Evolutionary conservation across 1,139 yeast genomes (phyloP), one percentile per base, ranked within the genome.

Genomic region (Keqinozyma sinolaborantium): DNA sequence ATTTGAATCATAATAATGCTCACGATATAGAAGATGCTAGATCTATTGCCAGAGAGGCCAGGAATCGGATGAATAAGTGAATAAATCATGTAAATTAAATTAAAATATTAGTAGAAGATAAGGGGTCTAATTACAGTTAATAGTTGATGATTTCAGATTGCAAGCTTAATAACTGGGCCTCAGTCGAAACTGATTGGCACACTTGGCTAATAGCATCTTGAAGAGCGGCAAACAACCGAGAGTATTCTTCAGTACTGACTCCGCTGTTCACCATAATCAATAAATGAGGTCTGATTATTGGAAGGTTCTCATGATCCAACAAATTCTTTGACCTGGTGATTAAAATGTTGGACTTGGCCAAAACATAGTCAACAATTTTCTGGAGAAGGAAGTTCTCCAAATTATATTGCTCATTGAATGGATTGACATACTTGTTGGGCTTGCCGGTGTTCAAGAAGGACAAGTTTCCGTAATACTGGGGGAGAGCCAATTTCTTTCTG

Each of bases 21-120:
- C 86, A 81, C 39, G 96, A 86, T 48, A 76, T 87, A 23, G 96
- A 87, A 50, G 97, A 88, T 50, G 97, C 96, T 0, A 63, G 95
- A 30, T 73, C 83, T 0, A 82, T 90, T 29, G 86, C 92, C 0
- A 68, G 94, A 43, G 95, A 84, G 43, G 82, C 85, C 10, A 53
- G 74, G 34, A 69, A 62, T 40, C 52, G 74, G 39, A 66, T 67
- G 67, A 41, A 41, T 13, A 43, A 40, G 19, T 40, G 31, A 26
- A 25, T 18, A 20, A 12, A 30, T 30, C 26, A 25, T 19, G 21
- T 30, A 30, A 25, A 21, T 15, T 21, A 27, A 20, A 15, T 20
- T 27, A 20, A 27, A 20, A 14, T 14, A 20, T 27, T 26, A n/a
- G n/a, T n/a, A n/a, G n/a, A n/a, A n/a, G n/a, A n/a, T n/a, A 18